phyloP scores from a whole-genome alignment of 805 yeast genomes.

The Metschnikowia continentalis region DNA sequence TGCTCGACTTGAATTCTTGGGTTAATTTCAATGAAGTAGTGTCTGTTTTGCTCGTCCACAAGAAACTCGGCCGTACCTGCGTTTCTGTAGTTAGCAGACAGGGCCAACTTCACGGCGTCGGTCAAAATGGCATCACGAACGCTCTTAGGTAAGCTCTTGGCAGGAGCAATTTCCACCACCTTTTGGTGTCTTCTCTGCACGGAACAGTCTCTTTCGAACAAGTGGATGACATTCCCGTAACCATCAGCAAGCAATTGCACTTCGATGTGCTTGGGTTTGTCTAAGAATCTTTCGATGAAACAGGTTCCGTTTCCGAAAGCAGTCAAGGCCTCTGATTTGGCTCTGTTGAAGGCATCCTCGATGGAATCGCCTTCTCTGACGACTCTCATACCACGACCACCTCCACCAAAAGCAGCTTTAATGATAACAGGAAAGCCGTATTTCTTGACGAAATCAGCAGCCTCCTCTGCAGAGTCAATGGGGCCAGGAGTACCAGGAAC shows the following conservation, averaged over 20 bases:
- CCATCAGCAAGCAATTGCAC: slow-evolving; percentile 92
- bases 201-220: slow-evolving; percentile 98
- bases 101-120: slow-evolving; percentile 92
- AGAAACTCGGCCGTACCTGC: slow-evolving; percentile 99
- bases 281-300: slow-evolving; percentile 91
- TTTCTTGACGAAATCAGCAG: slow-evolving; percentile 69
- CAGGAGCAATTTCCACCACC: slow-evolving; percentile 98
- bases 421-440: slow-evolving; percentile 95
- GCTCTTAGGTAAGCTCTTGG: slow-evolving; percentile 74
- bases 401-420: slow-evolving; percentile 99
- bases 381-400: slow-evolving; percentile 99
- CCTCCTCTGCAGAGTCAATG: slow-evolving; percentile 74
- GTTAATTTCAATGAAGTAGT: slow-evolving; percentile 95
- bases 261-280: slow-evolving; percentile 96
- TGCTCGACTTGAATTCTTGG: slow-evolving; percentile 98
- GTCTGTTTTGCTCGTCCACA: slow-evolving; percentile 90
- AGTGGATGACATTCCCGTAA: slow-evolving; percentile 90
- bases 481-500: slow-evolving; percentile 99
- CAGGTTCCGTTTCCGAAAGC: slow-evolving; percentile 99
- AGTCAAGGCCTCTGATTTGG: slow-evolving; percentile 88
- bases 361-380: slow-evolving; percentile 94
- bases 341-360: slow-evolving; percentile 87
- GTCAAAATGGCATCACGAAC: slow-evolving; percentile 90
- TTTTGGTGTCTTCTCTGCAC: slow-evolving; percentile 99
- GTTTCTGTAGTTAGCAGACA: slow-evolving; percentile 83